Evolutionary conservation across 192 early-diverging fungal genomes (phyloP).

Genomic region (Gorgonomyces haynaldii): DNA sequence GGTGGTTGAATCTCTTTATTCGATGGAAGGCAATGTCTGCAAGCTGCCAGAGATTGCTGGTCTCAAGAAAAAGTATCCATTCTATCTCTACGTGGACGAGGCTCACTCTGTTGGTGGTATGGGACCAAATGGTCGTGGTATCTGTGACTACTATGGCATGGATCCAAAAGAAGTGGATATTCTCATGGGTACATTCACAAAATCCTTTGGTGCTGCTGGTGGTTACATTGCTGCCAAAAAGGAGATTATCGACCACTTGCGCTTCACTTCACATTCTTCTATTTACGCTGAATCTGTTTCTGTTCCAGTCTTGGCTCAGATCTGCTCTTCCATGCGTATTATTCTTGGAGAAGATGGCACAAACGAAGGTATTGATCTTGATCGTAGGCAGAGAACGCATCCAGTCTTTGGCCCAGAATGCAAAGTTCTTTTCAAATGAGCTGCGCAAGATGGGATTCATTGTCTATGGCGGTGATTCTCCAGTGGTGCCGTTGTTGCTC

Average conservation of each 20-base stretch:
- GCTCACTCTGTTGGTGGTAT: conserved; percentile 94
- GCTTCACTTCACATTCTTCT: conserved; percentile 65
- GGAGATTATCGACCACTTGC: conserved; percentile 67
- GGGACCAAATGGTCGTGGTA: conserved; percentile 84
- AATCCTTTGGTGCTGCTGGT: conserved; percentile 94
- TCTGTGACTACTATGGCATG: conserved; percentile 92
- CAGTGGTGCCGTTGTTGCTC: conserved; percentile 82
- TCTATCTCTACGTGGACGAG: conserved; percentile 94
- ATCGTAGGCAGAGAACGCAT: conserved; percentile 66
- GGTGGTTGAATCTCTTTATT: conserved; percentile 91
- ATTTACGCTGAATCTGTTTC: conserved; percentile 88
- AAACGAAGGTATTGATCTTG: no score
- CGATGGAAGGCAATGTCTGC: conserved; percentile 93
- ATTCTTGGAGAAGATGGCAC: conserved; percentile 88
- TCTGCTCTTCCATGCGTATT: conserved; percentile 77
- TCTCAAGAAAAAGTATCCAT: conserved; percentile 85
- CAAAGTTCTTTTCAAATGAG: conserved; percentile 67
- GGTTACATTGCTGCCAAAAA: conserved; percentile 80
- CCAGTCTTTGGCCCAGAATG: conserved; percentile 76
- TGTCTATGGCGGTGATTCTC: conserved; percentile 82
- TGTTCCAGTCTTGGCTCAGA: conserved; percentile 77
- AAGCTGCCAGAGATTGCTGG: conserved; percentile 78
- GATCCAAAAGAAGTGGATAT: conserved; percentile 85
- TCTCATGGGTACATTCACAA: conserved; percentile 96
- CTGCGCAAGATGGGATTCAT: conserved; percentile 86